phyloP scores from a whole-genome alignment of 495 filamentous ascomycete genomes.

The Pseudoneurospora amorphoporcata region DNA sequence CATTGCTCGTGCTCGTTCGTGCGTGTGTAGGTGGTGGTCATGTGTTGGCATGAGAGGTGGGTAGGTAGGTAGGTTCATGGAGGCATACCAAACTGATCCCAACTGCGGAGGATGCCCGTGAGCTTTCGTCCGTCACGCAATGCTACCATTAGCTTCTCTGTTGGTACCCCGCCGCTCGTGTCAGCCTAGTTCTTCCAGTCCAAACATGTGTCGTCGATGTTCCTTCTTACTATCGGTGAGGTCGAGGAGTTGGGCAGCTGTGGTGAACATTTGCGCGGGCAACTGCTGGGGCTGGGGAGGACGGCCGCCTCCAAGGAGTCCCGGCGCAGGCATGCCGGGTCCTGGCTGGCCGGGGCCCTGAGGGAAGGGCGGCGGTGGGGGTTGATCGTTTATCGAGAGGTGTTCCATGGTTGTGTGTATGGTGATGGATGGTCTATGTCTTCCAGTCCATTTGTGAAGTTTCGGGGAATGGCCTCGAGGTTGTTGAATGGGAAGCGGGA shows the following conservation, averaged over 20 bases:
- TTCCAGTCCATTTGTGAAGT: constrained; percentile 6
- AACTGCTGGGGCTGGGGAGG: constrained; percentile 46
- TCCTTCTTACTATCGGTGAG: constrained; percentile 79
- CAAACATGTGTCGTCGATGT: background rate
- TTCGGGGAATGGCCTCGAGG: background rate
- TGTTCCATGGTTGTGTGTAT: constrained; percentile 36
- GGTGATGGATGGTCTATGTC: constrained; percentile 1
- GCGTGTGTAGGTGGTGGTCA: background rate
- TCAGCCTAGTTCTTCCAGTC: constrained; percentile 5
- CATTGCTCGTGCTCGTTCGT: background rate
- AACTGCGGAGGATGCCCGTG: constrained; percentile 84
- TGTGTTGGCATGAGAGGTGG: background rate
- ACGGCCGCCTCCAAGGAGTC: constrained; percentile 16
- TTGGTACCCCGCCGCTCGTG: background rate
- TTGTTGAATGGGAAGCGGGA: background rate
- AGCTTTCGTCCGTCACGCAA: constrained; percentile 89
- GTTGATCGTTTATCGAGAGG: constrained; percentile 33
- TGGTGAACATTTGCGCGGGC: constrained; percentile 94
- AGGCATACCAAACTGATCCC: constrained; percentile 89
- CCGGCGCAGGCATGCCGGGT: constrained; percentile 14
- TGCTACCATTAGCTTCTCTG: constrained; percentile 87
- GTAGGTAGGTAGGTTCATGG: background rate
- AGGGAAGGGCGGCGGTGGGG: constrained; percentile 19
- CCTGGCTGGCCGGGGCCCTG: constrained; percentile 7
- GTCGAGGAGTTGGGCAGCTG: constrained; percentile 86